Conservation (phyloP, 208 protist genomes). For the Leishmania arabica region DNA sequence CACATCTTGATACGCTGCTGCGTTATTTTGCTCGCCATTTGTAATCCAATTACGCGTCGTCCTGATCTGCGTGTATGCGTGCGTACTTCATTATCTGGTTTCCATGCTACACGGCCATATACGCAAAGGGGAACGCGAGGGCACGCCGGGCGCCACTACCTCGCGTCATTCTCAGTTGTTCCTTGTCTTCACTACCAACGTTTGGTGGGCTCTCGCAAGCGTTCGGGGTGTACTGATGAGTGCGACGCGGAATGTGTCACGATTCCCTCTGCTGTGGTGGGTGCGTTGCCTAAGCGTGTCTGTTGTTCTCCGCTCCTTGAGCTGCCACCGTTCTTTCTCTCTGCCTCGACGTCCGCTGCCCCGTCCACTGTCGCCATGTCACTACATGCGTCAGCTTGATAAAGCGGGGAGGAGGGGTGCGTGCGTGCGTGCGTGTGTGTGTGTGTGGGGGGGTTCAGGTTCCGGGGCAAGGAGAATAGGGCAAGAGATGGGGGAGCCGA, state of each 20-base stretch:
- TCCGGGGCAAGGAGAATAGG: neutral
- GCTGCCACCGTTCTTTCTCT: neutral
- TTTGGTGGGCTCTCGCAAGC: conserved; percentile 1
- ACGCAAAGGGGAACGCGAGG: neutral
- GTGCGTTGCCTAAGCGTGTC: neutral
- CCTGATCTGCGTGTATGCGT: neutral
- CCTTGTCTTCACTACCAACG: conserved; percentile 1
- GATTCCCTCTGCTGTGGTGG: neutral
- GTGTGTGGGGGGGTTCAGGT: too few species aligned
- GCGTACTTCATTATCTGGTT: neutral
- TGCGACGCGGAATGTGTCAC: neutral
- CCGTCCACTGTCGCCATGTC: neutral
- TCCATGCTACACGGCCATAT: neutral
- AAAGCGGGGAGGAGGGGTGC: neutral
- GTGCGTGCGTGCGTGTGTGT: too few species aligned
- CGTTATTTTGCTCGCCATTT: neutral
- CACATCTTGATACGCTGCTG: neutral
- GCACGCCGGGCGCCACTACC: neutral
- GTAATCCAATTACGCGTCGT: neutral
- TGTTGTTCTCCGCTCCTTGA: neutral
- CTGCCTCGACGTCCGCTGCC: neutral
- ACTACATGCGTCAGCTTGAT: neutral
- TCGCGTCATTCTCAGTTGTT: neutral
- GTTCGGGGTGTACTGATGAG: neutral
- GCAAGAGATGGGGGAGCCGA: neutral